Evolutionary conservation across 2,329 filamentous ascomycete species (phyloP), one percentile per base, ranked within the genome.

Genomic region (Scedosporium aurantiacum): DNA sequence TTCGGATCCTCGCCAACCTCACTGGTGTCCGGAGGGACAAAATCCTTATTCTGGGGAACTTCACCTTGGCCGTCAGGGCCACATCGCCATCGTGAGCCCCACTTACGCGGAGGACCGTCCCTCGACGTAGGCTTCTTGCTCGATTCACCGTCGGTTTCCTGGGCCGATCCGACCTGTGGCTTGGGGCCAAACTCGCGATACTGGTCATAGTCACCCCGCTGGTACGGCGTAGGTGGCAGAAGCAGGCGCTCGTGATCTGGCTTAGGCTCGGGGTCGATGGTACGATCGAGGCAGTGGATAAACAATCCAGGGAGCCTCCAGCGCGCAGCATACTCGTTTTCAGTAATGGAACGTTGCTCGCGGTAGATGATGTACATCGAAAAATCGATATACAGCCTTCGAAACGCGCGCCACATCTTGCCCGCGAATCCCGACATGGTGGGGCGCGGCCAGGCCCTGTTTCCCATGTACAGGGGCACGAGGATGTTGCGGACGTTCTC

Each of bases 331-430:
- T 60, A 40, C 5, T 40, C 18, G 4, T 12, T 27, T 8, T 40
- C 57, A 21, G 32, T 23, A 8, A 58, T 37, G 37, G 27, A n/a
- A 6, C 43, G 18, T 4, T 14, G 40, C 41, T 60, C 43, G 41
- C 58, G 58, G 58, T 60, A 43, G 28, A 60, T 28, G 28, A 60
- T 25, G 58, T 54, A 60, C 47, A 27, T 2, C 14, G 45, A 40
- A 6, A 60, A 5, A 18, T 60, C 58, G 58, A 60, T n/a, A 40
- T 60, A 60, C 28, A 60, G n/a, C 8, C 7, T 60, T 18, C 58
- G 58, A 18, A 60, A 60, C 6, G 47, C 58, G 28, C 50, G 28
- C 58, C 58, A 60, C 43, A 60, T 40, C 45, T 54, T 14, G 27
- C 27, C 41, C 28, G 10, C 28, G 47, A 60, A 52, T 4, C 23